Percentiles rank a stretch among this genome's conserved stretches.
These are phyloP conservation scores for Ganoderma multipileum DNA, from an alignment of 1,284 basidiomycete genomes.

Conservation along the genomic window DNA sequence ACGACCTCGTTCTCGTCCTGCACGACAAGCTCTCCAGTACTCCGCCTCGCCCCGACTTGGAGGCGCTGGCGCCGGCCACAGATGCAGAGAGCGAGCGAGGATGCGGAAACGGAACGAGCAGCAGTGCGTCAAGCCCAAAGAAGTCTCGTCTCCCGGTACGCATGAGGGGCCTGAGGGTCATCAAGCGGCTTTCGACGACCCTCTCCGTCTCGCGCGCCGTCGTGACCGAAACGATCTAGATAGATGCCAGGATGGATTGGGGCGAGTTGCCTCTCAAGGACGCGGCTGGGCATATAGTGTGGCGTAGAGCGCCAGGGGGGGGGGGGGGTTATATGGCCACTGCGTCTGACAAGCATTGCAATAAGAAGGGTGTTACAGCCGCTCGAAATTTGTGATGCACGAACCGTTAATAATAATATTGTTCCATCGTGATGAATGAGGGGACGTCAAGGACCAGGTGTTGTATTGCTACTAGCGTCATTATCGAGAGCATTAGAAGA, in stretches of 20 bases:
- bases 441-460: no score
- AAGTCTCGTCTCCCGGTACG: constrained; percentile 36
- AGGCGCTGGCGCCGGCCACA: constrained; percentile 4
- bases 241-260: background rate
- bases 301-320: constrained; percentile 8
- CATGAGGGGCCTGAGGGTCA: constrained; percentile 30
- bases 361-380: constrained; percentile 26
- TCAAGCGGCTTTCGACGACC: constrained; percentile 37
- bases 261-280: background rate
- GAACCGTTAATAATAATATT: no score
- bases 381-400: background rate
- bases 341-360: constrained; percentile 23
- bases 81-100: background rate
- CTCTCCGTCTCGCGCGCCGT: constrained; percentile 34
- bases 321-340: constrained; percentile 4
- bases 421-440: no score
- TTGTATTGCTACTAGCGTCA: no score
- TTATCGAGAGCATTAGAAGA: no score
- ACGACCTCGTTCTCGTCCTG: constrained; percentile 32
- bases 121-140: constrained; percentile 23
- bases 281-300: constrained; percentile 1
- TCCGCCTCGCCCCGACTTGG: constrained; percentile 10
- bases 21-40: constrained; percentile 28
- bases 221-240: constrained; percentile 35
- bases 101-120: background rate